Conservation (phyloP, 2,329 filamentous ascomycete genomes). For the Sclerotinia nivalis region DNA sequence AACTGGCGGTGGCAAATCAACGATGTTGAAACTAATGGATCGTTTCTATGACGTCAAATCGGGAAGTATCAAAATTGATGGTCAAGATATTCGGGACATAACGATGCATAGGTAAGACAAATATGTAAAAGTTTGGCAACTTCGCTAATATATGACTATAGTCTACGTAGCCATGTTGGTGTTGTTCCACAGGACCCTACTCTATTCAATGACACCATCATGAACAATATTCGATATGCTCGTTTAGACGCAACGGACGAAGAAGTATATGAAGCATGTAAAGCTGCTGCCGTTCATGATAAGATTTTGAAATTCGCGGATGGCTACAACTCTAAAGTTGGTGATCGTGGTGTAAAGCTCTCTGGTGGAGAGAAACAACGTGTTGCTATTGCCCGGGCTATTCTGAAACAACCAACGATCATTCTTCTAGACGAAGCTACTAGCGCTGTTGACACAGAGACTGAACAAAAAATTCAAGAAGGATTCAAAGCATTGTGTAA, state of each 20-base stretch:
- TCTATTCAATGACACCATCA: slow-evolving; percentile 55
- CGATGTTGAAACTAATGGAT: slow-evolving; percentile 47
- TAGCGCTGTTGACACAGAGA: slow-evolving; percentile 89
- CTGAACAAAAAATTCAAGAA: slow-evolving; percentile 86
- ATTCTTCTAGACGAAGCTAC: slow-evolving; percentile 94
- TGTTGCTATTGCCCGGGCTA: slow-evolving; percentile 82
- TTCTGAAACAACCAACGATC: slow-evolving; percentile 91
- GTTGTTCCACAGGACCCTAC: slow-evolving; percentile 60
- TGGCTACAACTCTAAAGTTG: slow-evolving; percentile 52
- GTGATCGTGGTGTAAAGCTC: slow-evolving; percentile 57
- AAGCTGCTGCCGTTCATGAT: slow-evolving; percentile 58
- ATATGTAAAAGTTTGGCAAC: slow-evolving; percentile 45
- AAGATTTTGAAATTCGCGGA: slow-evolving; percentile 56
- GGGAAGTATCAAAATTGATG: slow-evolving; percentile 44
- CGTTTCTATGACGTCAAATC: slow-evolving; percentile 49
- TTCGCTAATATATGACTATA: slow-evolving; percentile 22
- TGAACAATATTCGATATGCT: slow-evolving; percentile 41
- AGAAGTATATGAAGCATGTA: slow-evolving; percentile 51
- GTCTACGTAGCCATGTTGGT: slow-evolving; percentile 48
- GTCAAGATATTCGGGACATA: slow-evolving; percentile 42
- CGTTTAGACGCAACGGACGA: slow-evolving; percentile 36
- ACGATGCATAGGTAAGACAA: slow-evolving; percentile 51
- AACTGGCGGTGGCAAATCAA: slow-evolving; percentile 49
- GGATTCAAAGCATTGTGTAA: slow-evolving; percentile 49
- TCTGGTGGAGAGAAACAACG: slow-evolving; percentile 87